A percentile compares a stretch with the other conserved stretches of the same genome.
Conservation (phyloP, 1,284 basidiomycete species). For the Ustilago nuda region DNA sequence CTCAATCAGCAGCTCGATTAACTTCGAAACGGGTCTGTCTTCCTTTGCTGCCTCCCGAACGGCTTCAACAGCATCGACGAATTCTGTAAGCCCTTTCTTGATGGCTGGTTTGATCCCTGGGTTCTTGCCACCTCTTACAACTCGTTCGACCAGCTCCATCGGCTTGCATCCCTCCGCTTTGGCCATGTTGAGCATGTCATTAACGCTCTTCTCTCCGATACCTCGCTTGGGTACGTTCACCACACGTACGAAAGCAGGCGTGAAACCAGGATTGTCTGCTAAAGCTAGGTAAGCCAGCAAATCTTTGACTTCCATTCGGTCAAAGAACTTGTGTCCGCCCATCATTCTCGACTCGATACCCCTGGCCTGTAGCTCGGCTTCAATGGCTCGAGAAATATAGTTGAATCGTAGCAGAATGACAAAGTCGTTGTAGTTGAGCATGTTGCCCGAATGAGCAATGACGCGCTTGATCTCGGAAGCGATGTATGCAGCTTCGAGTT, state of each 20-base stretch:
- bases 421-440: slow-evolving; percentile 71
- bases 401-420: slow-evolving; percentile 80
- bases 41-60: slow-evolving; percentile 75
- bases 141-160: slow-evolving; percentile 72
- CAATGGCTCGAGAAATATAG: slow-evolving; percentile 82
- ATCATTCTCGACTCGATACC: slow-evolving; percentile 83
- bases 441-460: slow-evolving; percentile 79
- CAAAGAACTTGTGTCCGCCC: slow-evolving; percentile 87
- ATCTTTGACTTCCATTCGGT: slow-evolving; percentile 82
- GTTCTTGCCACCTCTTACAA: slow-evolving; percentile 49
- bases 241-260: slow-evolving; percentile 78
- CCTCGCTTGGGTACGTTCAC: slow-evolving; percentile 81
- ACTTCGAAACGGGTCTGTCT: slow-evolving; percentile 76
- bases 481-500: slow-evolving; percentile 71
- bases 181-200: slow-evolving; percentile 75
- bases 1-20: slow-evolving; percentile 77
- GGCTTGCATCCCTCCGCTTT: slow-evolving; percentile 74
- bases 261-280: slow-evolving; percentile 82
- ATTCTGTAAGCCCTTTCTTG: slow-evolving; percentile 76
- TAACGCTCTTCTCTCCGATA: slow-evolving; percentile 84
- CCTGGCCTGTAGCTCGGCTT: slow-evolving; percentile 81
- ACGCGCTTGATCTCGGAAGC: slow-evolving; percentile 83
- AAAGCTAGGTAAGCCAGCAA: slow-evolving; percentile 80
- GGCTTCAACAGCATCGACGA: slow-evolving; percentile 75
- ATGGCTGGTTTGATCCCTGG: slow-evolving; percentile 78